Percentiles rank a stretch among this genome's conserved stretches.
Evolutionary conservation across 2,329 filamentous ascomycete genomes (phyloP).

Genomic region (Botrytis fabae): DNA sequence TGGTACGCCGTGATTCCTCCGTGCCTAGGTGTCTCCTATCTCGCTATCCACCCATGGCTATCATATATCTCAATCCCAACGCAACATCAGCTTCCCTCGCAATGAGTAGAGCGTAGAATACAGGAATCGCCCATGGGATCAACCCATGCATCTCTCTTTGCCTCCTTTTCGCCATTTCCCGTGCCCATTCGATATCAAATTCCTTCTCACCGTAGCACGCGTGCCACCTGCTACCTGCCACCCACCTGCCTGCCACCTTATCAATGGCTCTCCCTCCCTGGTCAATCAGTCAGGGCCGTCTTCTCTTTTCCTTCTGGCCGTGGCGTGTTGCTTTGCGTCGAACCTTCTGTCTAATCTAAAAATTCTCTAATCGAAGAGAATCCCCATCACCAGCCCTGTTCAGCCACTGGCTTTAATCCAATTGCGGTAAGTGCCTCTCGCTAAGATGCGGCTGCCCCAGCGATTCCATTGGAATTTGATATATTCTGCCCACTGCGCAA

Average conservation of each 20-base stretch:
- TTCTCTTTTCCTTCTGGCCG: neutral
- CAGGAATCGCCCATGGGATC: neutral
- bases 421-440: slow-evolving; percentile 26
- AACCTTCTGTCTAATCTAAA: slow-evolving; percentile 2
- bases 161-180: neutral
- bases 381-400: slow-evolving; percentile 18
- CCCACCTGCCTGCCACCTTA: neutral
- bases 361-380: neutral
- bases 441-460: slow-evolving; percentile 29
- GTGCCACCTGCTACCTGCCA: slow-evolving; percentile 2
- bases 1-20: neutral
- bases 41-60: neutral
- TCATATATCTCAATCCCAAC: neutral
- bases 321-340: neutral
- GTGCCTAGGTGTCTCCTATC: neutral
- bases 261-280: neutral
- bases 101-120: neutral
- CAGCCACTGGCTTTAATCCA: slow-evolving; percentile 19
- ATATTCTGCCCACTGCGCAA: slow-evolving; percentile 29
- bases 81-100: neutral
- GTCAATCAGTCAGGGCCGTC: neutral
- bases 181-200: neutral
- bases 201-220: neutral
- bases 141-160: neutral
- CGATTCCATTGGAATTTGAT: slow-evolving; percentile 28